A percentile compares a stretch with the other conserved stretches of the same genome.
Evolutionary conservation across 164 flowering plant species (phyloP).

Genomic region (Pachysandra terminalis): DNA sequence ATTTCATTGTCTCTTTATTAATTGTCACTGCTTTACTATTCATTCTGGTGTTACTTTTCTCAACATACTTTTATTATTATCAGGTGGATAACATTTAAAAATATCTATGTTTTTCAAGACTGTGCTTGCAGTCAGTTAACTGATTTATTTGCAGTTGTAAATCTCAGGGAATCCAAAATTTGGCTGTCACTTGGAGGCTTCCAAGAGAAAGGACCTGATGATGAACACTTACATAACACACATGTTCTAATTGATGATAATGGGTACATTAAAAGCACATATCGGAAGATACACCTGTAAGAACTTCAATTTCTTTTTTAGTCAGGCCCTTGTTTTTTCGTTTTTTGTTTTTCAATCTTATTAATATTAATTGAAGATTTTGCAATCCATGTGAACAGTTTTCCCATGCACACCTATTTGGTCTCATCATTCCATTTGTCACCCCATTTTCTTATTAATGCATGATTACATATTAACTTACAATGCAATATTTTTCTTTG

Average conservation of each 20-base stretch:
- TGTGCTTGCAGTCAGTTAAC: not conserved
- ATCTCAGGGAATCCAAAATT: slow-evolving; percentile 67
- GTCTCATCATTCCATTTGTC: not conserved
- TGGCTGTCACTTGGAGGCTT: slow-evolving; percentile 98
- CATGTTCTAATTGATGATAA: slow-evolving; percentile 79
- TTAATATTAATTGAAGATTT: not conserved
- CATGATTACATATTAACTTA: not conserved
- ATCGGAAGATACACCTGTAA: slow-evolving; percentile 79
- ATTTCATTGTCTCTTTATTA: not conserved
- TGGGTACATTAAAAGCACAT: slow-evolving; percentile 74
- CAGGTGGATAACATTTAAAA: not conserved
- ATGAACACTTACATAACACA: slow-evolving; percentile 68
- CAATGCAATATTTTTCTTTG: too few relatives aligned
- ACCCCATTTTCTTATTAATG: not conserved
- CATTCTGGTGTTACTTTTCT: not conserved
- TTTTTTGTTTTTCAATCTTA: not conserved
- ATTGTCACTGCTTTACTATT: not conserved
- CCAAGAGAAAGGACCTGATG: slow-evolving; percentile 80
- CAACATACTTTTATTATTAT: not conserved
- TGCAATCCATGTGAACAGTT: not conserved
- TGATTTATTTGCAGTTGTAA: slow-evolving; percentile 1
- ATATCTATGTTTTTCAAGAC: not conserved
- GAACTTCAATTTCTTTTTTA: slow-evolving; percentile 13
- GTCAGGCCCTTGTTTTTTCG: not conserved
- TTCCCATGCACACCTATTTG: not conserved